Base-by-base conservation (phyloP, 2,329 filamentous ascomycete genomes). In the Penicillium corylophilum region DNA sequence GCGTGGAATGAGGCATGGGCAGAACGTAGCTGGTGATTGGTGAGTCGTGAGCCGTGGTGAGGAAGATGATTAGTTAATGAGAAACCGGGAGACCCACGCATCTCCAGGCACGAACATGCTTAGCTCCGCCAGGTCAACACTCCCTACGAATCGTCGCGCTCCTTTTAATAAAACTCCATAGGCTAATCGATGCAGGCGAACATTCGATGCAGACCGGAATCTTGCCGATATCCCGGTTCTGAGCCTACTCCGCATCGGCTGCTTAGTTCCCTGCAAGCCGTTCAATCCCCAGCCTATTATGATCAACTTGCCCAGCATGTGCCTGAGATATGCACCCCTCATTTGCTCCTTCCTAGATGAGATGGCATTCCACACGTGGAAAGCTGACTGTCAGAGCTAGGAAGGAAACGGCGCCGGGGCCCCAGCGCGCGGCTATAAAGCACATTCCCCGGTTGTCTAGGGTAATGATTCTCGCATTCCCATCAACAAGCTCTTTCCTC, bases 381-480 rank as follows among this genome's bases (percentile, higher is more conserved):
- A 36, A n/a, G 24, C 29, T 22, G 35, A 24, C 12, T 2, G n/a
- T 10, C 22, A 5, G 6, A 16, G 39, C 13, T 26, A 42, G 13
- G 20, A 38, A 22, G 18, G 22, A 7, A 15, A 13, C 22, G 13
- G 2, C 9, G 22, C 15, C 22, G 22, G 13, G 39, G 8, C 22
- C 35, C 20, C 33, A 12, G 26, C 12, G 16, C 20, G 20, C 8
- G 33, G 35, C 20, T 53, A 58, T 60, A 60, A 58, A 61, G 48
- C 18, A 39, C 23, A 16, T 38, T 16, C 4, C 23, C 4, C 2
- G 36, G 45, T 39, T 28, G 13, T 26, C 45, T 31, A 15, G 31
- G 48, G 46, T 50, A 59, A 43, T 53, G 52, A 55, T 58, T 50
- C 35, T 55, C 50, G 41, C 46, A 44, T 18, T 46, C 44, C 43